Conservation (phyloP, 2,329 filamentous ascomycete genomes). For the Fusarium concolor region DNA sequence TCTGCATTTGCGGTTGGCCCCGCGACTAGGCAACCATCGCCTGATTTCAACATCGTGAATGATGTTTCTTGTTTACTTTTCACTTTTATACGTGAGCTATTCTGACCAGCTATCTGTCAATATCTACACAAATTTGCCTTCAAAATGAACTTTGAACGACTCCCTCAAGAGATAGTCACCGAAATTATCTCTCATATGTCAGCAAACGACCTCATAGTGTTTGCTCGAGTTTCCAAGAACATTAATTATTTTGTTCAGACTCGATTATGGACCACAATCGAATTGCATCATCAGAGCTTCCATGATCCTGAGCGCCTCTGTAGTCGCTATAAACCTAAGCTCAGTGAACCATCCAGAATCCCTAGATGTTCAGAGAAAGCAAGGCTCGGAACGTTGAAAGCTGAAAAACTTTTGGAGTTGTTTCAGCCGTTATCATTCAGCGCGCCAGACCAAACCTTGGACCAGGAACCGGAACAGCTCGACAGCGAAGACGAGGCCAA, state of each 20-base stretch:
- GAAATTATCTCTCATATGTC: background rate
- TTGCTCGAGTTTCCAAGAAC: background rate
- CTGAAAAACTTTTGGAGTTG: background rate
- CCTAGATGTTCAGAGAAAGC: too few relatives aligned
- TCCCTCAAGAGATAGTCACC: background rate
- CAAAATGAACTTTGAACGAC: background rate
- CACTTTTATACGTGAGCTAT: background rate
- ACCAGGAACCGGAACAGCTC: conserved; percentile 21
- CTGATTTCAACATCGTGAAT: background rate
- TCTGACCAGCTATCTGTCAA: background rate
- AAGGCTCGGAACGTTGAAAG: background rate
- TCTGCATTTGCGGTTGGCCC: background rate
- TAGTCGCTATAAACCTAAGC: background rate
- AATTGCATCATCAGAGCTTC: background rate
- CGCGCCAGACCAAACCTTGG: background rate
- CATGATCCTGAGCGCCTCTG: background rate
- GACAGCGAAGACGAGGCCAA: conserved; percentile 45
- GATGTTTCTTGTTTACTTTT: too few relatives aligned
- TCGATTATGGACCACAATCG: background rate
- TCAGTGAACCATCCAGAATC: too few relatives aligned
- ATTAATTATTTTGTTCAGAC: background rate
- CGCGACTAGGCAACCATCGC: background rate
- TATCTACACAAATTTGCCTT: background rate
- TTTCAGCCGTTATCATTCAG: background rate
- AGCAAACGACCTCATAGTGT: background rate